Evolutionary conservation across 768 basidiomycete species (phyloP).

Genomic region (Tylopilus plumbeoviolaceoides): DNA sequence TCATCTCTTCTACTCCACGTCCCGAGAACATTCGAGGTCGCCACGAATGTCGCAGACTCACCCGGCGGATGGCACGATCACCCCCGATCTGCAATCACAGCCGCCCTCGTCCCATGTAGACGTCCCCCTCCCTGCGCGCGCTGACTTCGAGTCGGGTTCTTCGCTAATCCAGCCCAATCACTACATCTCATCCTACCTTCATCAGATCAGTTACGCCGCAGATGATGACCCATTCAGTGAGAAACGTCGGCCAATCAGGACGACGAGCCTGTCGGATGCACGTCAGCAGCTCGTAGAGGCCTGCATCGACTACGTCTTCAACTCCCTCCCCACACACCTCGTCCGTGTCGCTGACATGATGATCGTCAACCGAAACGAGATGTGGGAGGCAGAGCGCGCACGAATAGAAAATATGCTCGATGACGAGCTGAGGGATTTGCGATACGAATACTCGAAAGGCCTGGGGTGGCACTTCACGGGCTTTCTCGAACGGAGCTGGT

Average conservation of each 20-base stretch:
- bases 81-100: background rate
- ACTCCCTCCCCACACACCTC: slow-evolving; percentile 4
- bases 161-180: background rate
- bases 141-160: background rate
- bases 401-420: background rate
- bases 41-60: background rate
- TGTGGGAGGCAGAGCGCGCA: slow-evolving; percentile 5
- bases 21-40: background rate
- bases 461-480: slow-evolving; percentile 3
- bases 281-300: slow-evolving; percentile 5
- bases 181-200: slow-evolving; percentile 4
- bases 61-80: background rate
- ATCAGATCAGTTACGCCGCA: slow-evolving; percentile 6
- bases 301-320: slow-evolving; percentile 7
- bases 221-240: slow-evolving; percentile 10
- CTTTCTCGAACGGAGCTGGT: slow-evolving; percentile 7
- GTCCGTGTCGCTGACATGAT: slow-evolving; percentile 4
- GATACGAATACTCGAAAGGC: slow-evolving; percentile 2
- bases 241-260: background rate
- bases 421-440: background rate
- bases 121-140: background rate
- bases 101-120: background rate
- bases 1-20: background rate
- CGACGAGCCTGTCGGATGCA: background rate
- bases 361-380: slow-evolving; percentile 4